Evolutionary conservation across 495 filamentous ascomycete species (phyloP).

Genomic region (Penicillium canariense): DNA sequence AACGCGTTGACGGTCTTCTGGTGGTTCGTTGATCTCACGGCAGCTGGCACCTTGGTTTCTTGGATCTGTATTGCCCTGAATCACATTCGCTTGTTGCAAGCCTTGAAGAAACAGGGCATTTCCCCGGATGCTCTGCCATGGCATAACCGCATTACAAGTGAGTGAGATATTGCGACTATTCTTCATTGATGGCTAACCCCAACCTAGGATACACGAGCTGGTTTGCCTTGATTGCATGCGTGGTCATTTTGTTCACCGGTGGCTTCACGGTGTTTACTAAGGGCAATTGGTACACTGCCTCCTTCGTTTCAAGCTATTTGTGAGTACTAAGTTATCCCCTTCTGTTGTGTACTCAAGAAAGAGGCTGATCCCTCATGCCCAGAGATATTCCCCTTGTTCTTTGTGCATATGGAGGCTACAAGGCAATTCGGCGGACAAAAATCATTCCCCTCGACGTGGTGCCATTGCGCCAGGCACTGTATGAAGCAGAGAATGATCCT

Average conservation of each 20-base stretch:
- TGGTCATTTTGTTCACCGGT: constrained; percentile 54
- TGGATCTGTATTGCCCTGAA: constrained; percentile 56
- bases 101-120: constrained; percentile 48
- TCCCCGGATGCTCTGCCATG: constrained; percentile 48
- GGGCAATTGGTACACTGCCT: constrained; percentile 35
- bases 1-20: constrained; percentile 58
- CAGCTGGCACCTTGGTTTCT: constrained; percentile 53
- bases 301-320: constrained; percentile 40
- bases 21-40: constrained; percentile 58
- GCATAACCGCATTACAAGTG: constrained; percentile 38
- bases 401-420: constrained; percentile 41
- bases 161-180: not conserved
- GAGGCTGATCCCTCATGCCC: not conserved
- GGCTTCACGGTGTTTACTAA: constrained; percentile 59
- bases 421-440: constrained; percentile 37
- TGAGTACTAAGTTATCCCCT: constrained; percentile 8
- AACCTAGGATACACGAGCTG: constrained; percentile 50
- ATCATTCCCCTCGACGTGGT: constrained; percentile 33
- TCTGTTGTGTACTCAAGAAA: not conserved
- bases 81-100: constrained; percentile 57
- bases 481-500: constrained; percentile 32
- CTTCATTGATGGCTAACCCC: not conserved
- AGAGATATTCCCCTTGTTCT: constrained; percentile 47
- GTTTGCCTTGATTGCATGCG: constrained; percentile 49
- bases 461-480: constrained; percentile 29